Percentiles rank a stretch among this genome's conserved stretches.
Evolutionary conservation across 1,284 basidiomycete genomes (phyloP).

Genomic region (Schizopora paradoxa): DNA sequence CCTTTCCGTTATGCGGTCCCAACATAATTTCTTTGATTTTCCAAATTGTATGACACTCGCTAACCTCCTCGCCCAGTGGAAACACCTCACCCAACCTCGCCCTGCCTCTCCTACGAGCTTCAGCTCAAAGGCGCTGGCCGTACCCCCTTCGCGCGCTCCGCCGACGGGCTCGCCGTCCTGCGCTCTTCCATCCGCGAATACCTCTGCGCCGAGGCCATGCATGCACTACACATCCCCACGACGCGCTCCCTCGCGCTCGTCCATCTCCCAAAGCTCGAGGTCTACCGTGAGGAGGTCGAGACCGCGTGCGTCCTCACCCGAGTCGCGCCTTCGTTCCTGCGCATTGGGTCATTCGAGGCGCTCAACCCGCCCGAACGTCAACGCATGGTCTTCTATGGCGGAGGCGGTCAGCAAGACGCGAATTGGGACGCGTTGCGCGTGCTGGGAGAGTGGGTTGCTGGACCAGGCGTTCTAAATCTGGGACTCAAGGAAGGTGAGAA

Average conservation of each 20-base stretch:
- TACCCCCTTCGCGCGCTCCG: conserved; percentile 88
- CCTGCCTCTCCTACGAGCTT: conserved; percentile 66
- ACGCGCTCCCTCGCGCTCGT: conserved; percentile 84
- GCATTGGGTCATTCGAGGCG: conserved; percentile 90
- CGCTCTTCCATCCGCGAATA: conserved; percentile 92
- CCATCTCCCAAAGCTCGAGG: conserved; percentile 69
- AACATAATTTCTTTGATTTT: not conserved
- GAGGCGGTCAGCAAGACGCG: conserved; percentile 68
- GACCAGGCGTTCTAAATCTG: conserved; percentile 49
- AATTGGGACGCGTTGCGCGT: conserved; percentile 69
- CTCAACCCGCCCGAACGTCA: conserved; percentile 70
- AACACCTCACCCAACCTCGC: conserved; percentile 60
- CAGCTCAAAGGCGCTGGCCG: conserved; percentile 94
- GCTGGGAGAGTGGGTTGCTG: conserved; percentile 70
- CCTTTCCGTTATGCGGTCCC: not conserved
- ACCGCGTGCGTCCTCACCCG: conserved; percentile 79
- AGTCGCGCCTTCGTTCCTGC: conserved; percentile 85
- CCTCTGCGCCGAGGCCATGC: conserved; percentile 84
- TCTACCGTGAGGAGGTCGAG: conserved; percentile 78
- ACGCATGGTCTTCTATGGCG: conserved; percentile 66
- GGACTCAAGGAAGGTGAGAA: conserved; percentile 39
- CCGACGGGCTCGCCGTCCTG: conserved; percentile 91
- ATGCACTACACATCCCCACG: conserved; percentile 83
- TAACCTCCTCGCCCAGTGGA: conserved; percentile 46
- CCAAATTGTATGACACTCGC: not conserved